Evolutionary conservation across 2,329 filamentous ascomycete genomes (phyloP).

Genomic region (Penicillium sp.): DNA sequence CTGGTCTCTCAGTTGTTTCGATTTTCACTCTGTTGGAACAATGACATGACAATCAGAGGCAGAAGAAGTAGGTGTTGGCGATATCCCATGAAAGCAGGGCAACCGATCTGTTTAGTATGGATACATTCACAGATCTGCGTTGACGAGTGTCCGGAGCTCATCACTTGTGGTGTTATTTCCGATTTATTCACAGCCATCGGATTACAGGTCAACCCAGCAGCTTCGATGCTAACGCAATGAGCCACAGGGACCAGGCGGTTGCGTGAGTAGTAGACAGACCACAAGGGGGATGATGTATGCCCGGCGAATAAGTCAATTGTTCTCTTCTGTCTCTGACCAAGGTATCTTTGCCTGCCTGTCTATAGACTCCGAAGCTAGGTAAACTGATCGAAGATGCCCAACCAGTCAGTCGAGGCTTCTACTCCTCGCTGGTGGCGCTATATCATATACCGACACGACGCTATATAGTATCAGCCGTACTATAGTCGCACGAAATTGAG

Average conservation of each 20-base stretch:
- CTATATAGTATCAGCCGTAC: conserved; percentile 62
- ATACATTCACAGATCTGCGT: conserved; percentile 19
- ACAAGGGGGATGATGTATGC: conserved; percentile 33
- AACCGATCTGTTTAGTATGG: conserved; percentile 14
- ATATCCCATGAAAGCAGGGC: neutral
- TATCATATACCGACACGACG: conserved; percentile 73
- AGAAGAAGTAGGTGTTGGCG: neutral
- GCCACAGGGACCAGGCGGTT: conserved; percentile 25
- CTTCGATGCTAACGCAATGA: conserved; percentile 22
- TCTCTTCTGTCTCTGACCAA: conserved; percentile 39
- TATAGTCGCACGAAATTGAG: conserved; percentile 48
- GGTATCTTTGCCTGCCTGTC: conserved; percentile 66
- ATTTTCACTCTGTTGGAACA: neutral
- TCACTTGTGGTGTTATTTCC: conserved; percentile 16
- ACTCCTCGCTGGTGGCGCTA: conserved; percentile 65
- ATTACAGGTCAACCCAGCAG: conserved; percentile 35
- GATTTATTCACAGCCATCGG: conserved; percentile 31
- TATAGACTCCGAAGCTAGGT: conserved; percentile 75
- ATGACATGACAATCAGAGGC: neutral
- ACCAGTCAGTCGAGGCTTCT: conserved; percentile 45
- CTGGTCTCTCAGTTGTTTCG: neutral
- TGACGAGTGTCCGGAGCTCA: conserved; percentile 7
- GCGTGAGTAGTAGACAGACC: conserved; percentile 31
- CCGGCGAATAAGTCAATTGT: conserved; percentile 47
- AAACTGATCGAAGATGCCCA: conserved; percentile 53